Conservation (phyloP, 176 grass and related monocot species). For the Otatea glauca region DNA sequence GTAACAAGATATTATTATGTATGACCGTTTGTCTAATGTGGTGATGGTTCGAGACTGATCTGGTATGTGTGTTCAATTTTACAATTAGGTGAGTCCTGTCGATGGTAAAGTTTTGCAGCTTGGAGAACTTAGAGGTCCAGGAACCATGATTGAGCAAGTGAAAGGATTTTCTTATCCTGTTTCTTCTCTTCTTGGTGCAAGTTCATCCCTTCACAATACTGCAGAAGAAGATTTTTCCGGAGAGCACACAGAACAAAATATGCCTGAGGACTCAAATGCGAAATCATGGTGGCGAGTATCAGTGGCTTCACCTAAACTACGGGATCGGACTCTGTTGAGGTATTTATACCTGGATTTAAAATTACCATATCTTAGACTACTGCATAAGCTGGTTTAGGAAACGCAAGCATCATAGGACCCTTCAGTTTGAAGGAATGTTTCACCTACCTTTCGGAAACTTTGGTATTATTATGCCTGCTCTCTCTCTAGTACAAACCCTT, state of each 20-base stretch:
- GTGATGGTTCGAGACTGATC: slow-evolving; percentile 19
- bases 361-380: background rate
- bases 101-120: slow-evolving; percentile 77
- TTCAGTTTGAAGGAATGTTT: slow-evolving; percentile 22
- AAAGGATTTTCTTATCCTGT: slow-evolving; percentile 86
- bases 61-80: slow-evolving; percentile 37
- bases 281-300: slow-evolving; percentile 90
- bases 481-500: background rate
- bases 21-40: slow-evolving; percentile 14
- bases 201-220: slow-evolving; percentile 54
- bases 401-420: background rate
- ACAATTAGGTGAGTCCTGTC: slow-evolving; percentile 76
- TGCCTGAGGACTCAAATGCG: slow-evolving; percentile 41
- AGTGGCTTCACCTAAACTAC: slow-evolving; percentile 77
- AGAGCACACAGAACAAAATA: slow-evolving; percentile 43
- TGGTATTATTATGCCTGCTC: background rate
- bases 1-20: slow-evolving; percentile 58
- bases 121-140: slow-evolving; percentile 66
- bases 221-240: slow-evolving; percentile 49
- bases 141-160: slow-evolving; percentile 82
- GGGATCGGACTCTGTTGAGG: slow-evolving; percentile 53
- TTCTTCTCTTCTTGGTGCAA: slow-evolving; percentile 72
- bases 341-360: slow-evolving; percentile 26
- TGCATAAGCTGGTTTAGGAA: slow-evolving; percentile 27
- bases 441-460: background rate